Conservation (phyloP, 768 basidiomycete genomes). For the Trametes gibbosa region DNA sequence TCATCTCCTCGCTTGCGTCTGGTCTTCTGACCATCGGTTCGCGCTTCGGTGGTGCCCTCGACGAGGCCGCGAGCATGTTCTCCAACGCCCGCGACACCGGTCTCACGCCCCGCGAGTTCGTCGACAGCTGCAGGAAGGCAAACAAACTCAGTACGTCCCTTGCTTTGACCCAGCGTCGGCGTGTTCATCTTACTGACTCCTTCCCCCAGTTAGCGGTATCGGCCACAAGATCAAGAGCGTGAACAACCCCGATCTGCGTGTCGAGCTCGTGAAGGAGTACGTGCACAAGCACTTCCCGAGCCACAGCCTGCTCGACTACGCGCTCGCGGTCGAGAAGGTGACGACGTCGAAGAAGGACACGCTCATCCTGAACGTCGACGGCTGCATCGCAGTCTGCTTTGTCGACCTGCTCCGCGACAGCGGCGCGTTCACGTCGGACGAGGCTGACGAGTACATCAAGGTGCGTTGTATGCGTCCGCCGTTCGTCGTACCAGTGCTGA, state of each 20-base stretch:
- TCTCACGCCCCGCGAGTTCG: conserved; percentile 96
- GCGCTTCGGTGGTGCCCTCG: conserved; percentile 97
- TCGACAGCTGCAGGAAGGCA: conserved; percentile 87
- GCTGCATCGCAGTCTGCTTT: conserved; percentile 94
- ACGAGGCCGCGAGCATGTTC: conserved; percentile 97
- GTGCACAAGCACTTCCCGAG: conserved; percentile 95
- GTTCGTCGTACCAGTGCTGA: not conserved
- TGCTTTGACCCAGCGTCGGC: not conserved
- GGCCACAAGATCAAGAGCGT: conserved; percentile 99
- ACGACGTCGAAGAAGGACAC: conserved; percentile 98
- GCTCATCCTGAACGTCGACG: conserved; percentile 95
- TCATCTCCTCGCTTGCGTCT: conserved; percentile 93
- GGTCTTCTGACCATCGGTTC: conserved; percentile 97
- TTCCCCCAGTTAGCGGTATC: conserved; percentile 79
- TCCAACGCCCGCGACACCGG: conserved; percentile 87
- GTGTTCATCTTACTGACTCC: conserved; percentile 3
- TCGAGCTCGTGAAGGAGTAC: conserved; percentile 94
- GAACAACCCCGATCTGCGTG: conserved; percentile 92
- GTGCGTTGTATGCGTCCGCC: conserved; percentile 26
- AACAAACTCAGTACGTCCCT: conserved; percentile 85
- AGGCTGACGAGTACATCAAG: conserved; percentile 97
- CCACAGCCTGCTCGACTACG: conserved; percentile 90
- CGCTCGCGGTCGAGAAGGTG: conserved; percentile 95
- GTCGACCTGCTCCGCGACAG: conserved; percentile 90
- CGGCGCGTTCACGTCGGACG: conserved; percentile 93